These are phyloP conservation scores for Dioscorea cayenensis DNA, from an alignment of 116 monocot genomes.

Conservation along the genomic window DNA sequence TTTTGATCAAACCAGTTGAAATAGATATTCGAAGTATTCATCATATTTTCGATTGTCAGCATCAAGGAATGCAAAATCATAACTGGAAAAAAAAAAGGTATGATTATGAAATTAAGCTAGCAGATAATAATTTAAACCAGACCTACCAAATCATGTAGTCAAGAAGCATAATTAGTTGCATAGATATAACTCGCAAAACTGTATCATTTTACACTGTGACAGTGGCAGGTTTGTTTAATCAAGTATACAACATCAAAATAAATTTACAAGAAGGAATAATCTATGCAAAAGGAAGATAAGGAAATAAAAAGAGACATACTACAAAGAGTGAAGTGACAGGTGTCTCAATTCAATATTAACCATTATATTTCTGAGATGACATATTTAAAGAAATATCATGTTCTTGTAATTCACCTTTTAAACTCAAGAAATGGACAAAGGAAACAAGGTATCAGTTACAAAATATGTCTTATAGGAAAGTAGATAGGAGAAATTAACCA, in stretches of 20 bases:
- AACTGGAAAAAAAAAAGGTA: conserved; percentile 37
- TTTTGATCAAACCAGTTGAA: conserved; percentile 57
- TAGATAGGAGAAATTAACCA: no score
- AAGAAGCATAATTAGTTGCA: neutral
- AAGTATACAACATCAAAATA: neutral
- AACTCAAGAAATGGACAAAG: no score
- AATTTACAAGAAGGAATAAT: neutral
- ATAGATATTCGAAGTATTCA: conserved; percentile 78
- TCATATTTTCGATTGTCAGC: conserved; percentile 80
- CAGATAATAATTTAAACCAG: no score
- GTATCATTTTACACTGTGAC: neutral
- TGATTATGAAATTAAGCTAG: neutral
- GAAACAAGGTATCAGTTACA: no score
- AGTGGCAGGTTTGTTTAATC: neutral
- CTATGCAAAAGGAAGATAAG: neutral
- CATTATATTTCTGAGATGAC: no score
- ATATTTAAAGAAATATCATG: no score
- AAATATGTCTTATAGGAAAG: no score
- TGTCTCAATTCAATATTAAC: neutral
- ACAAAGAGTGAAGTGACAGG: neutral
- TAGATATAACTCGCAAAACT: neutral
- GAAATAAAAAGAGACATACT: neutral
- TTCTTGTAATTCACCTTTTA: no score
- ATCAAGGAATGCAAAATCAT: conserved; percentile 98
- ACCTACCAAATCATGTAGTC: neutral